These are phyloP conservation scores for Coemansia sp. DNA, from an alignment of 192 early-diverging fungal species.

Conservation along the genomic window DNA sequence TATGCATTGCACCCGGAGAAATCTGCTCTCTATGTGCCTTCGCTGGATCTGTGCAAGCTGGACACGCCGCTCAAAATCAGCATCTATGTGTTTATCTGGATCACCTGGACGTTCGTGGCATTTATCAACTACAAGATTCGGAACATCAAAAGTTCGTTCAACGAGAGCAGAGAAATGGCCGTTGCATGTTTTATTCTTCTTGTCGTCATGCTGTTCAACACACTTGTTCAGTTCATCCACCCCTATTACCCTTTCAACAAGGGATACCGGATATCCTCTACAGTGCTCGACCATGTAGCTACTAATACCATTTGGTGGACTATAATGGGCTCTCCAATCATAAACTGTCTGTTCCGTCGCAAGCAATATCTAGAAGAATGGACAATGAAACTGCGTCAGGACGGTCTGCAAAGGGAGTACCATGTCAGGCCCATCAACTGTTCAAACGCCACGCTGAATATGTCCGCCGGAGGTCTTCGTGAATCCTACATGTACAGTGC, in stretches of 20 bases:
- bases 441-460: neutral
- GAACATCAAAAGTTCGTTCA: conserved; percentile 45
- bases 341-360: conserved; percentile 34
- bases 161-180: conserved; percentile 37
- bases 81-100: conserved; percentile 26
- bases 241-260: conserved; percentile 23
- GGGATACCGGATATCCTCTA: conserved; percentile 17
- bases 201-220: conserved; percentile 15
- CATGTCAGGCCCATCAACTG: neutral
- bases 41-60: conserved; percentile 18
- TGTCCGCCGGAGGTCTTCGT: neutral
- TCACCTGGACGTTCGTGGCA: conserved; percentile 10
- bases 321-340: conserved; percentile 25
- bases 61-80: conserved; percentile 26
- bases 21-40: conserved; percentile 13
- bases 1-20: conserved; percentile 3
- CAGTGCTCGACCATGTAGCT: conserved; percentile 17
- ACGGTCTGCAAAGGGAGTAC: conserved; percentile 30
- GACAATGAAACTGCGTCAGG: conserved; percentile 16
- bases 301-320: conserved; percentile 29
- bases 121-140: conserved; percentile 26
- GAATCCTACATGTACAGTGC: conserved; percentile 1
- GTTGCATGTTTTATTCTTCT: conserved; percentile 27
- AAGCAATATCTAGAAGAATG: conserved; percentile 21
- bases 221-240: conserved; percentile 15